A percentile compares a stretch with the other conserved stretches of the same genome.
Conservation (phyloP, 208 protist genomes). For the Trypanosoma cruzi region DNA sequence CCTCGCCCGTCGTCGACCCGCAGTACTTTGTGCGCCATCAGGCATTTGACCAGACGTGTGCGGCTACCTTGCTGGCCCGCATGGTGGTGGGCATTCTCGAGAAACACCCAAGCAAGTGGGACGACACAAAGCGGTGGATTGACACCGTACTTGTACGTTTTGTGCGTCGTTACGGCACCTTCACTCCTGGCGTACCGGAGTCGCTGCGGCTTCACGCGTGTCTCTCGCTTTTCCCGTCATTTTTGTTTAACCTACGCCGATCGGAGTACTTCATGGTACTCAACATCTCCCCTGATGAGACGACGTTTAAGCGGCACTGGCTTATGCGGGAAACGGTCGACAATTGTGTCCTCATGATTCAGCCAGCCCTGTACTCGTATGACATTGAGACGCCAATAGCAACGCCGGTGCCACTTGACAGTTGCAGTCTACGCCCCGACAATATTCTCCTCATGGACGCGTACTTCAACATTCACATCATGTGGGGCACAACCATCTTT, state of each 20-base stretch:
- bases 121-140: constrained; percentile 97
- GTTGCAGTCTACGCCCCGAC: constrained; percentile 86
- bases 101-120: constrained; percentile 66
- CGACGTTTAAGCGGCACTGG: constrained; percentile 96
- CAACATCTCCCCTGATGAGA: constrained; percentile 98
- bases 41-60: constrained; percentile 97
- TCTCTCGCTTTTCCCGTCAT: constrained; percentile 98
- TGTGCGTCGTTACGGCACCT: constrained; percentile 95
- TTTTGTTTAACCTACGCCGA: constrained; percentile 99
- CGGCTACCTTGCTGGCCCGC: constrained; percentile 71
- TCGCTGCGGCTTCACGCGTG: constrained; percentile 90
- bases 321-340: constrained; percentile 95
- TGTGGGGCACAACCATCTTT: constrained; percentile 96
- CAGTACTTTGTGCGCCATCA: constrained; percentile 47
- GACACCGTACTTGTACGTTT: constrained; percentile 98
- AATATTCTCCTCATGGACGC: constrained; percentile 98
- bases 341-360: constrained; percentile 98
- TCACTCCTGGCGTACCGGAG: constrained; percentile 79
- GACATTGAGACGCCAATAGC: constrained; percentile 81
- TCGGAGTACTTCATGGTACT: constrained; percentile 97
- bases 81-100: constrained; percentile 79
- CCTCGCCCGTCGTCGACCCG: constrained; percentile 29
- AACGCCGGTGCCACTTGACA: constrained; percentile 94
- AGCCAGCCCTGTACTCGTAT: constrained; percentile 97
- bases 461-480: constrained; percentile 99